A percentile compares a stretch with the other conserved stretches of the same genome.
These are phyloP conservation scores for Sungouiozyma ichnusensis DNA, from an alignment of 805 yeast genomes.

Conservation along the genomic window DNA sequence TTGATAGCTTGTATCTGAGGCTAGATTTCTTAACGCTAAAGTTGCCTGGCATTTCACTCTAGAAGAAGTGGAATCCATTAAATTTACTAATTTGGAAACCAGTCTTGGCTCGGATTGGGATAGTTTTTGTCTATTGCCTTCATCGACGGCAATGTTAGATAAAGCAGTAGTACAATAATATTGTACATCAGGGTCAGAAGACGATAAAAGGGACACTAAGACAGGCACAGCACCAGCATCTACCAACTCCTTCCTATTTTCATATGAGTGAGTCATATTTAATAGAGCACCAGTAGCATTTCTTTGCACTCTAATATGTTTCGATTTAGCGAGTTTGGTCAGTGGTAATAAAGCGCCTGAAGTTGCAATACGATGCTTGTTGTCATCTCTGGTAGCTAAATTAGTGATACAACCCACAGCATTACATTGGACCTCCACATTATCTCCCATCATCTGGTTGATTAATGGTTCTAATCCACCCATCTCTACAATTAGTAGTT, in stretches of 20 bases:
- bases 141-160: constrained; percentile 95
- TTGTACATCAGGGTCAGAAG: constrained; percentile 92
- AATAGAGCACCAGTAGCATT: constrained; percentile 97
- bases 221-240: constrained; percentile 98
- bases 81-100: constrained; percentile 73
- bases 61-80: constrained; percentile 90
- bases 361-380: constrained; percentile 89
- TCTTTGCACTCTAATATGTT: constrained; percentile 92
- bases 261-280: constrained; percentile 96
- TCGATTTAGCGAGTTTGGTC: constrained; percentile 87
- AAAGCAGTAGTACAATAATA: constrained; percentile 97
- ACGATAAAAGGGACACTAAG: constrained; percentile 72
- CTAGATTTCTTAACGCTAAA: constrained; percentile 86
- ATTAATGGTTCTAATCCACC: constrained; percentile 95
- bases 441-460: constrained; percentile 93
- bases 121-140: constrained; percentile 74
- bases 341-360: constrained; percentile 93
- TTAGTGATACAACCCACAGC: constrained; percentile 99
- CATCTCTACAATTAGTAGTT: constrained; percentile 89
- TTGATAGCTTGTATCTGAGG: constrained; percentile 92
- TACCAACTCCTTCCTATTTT: constrained; percentile 90
- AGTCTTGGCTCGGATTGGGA: constrained; percentile 88
- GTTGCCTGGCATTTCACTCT: constrained; percentile 98
- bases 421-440: constrained; percentile 96
- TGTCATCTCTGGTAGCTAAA: constrained; percentile 94